A percentile compares a stretch with the other conserved stretches of the same genome.
These are phyloP conservation scores for Chaetoscypha palmicola DNA, from an alignment of 2,329 filamentous ascomycete species.

Conservation along the genomic window DNA sequence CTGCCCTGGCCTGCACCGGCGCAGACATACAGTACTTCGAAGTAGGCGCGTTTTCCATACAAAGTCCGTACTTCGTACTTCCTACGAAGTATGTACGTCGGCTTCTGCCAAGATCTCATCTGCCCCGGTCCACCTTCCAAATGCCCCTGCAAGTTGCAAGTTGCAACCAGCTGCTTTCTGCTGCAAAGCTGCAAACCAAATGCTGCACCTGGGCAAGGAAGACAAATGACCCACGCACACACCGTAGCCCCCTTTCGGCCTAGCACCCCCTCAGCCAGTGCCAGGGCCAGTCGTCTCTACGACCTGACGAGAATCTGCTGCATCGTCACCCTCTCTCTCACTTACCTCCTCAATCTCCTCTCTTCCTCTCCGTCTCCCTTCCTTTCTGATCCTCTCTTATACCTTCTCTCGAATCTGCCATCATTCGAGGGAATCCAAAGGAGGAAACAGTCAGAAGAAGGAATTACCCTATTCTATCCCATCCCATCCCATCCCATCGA, in stretches of 20 bases:
- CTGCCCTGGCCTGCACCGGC: neutral
- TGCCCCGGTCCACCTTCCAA: neutral
- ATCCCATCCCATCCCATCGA: slow-evolving; percentile 5
- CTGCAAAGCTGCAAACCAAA: too few relatives aligned
- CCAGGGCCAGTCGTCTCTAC: neutral
- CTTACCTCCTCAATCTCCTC: slow-evolving; percentile 10
- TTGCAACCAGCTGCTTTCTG: neutral
- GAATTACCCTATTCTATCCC: too few relatives aligned
- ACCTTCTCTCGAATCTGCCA: slow-evolving; percentile 15
- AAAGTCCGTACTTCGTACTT: too few relatives aligned
- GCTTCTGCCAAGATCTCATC: too few relatives aligned
- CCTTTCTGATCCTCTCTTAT: slow-evolving; percentile 15
- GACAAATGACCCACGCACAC: neutral
- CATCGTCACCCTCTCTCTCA: slow-evolving; percentile 9
- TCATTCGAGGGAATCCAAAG: slow-evolving; percentile 13
- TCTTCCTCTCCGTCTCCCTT: slow-evolving; percentile 15
- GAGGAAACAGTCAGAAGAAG: slow-evolving; percentile 12
- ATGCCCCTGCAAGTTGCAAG: neutral
- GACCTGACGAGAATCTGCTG: neutral
- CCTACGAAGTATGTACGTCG: too few relatives aligned
- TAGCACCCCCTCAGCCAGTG: neutral
- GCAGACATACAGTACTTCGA: neutral
- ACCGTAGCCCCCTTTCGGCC: neutral
- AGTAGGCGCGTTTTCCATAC: too few relatives aligned
- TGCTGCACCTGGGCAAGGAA: neutral